These are phyloP conservation scores for Boletus edulis DNA, from an alignment of 768 basidiomycete species.

Conservation along the genomic window DNA sequence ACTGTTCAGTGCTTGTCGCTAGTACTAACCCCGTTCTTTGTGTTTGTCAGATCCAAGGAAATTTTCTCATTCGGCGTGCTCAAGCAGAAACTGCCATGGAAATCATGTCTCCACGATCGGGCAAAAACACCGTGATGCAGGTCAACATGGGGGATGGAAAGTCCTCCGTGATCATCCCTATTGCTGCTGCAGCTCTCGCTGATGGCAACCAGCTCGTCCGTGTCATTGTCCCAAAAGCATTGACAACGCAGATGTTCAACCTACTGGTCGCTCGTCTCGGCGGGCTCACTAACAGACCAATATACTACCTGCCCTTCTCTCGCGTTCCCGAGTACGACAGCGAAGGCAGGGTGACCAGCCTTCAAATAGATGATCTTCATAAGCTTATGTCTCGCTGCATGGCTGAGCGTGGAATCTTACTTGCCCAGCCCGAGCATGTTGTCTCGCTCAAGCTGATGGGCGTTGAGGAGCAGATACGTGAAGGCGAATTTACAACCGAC, in stretches of 20 bases:
- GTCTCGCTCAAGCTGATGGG: not conserved
- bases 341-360: too few relatives aligned
- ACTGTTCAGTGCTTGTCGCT: too few relatives aligned
- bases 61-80: not conserved
- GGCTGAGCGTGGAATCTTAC: conserved; percentile 20
- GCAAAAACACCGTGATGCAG: not conserved
- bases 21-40: not conserved
- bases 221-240: conserved; percentile 31
- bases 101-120: not conserved
- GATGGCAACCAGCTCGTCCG: not conserved
- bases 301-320: not conserved
- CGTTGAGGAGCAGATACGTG: conserved; percentile 20
- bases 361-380: too few relatives aligned
- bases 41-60: conserved; percentile 36
- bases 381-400: conserved; percentile 32
- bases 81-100: not conserved
- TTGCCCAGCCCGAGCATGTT: not conserved
- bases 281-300: not conserved
- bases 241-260: conserved; percentile 41
- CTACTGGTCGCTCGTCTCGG: conserved; percentile 24
- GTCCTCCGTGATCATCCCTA: not conserved
- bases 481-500: not conserved
- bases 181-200: not conserved
- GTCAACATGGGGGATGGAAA: too few relatives aligned
- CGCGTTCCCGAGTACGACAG: not conserved